These are phyloP conservation scores for Suillus placidus DNA, from an alignment of 768 basidiomycete genomes.

Conservation along the genomic window DNA sequence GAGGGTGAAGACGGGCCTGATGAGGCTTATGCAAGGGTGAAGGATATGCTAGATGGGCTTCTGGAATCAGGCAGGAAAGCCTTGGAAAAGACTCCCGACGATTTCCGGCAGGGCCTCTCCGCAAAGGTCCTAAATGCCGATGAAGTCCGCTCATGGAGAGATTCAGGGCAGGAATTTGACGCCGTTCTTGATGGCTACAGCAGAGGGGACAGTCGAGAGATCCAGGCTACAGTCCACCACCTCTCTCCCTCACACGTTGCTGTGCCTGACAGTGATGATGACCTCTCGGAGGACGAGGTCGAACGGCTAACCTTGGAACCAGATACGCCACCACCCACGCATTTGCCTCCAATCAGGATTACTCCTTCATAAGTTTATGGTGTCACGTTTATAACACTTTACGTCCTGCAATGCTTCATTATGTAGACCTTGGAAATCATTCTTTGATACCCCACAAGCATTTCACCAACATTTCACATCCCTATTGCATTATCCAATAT, in stretches of 20 bases:
- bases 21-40: slow-evolving; percentile 63
- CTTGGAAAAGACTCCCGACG: slow-evolving; percentile 57
- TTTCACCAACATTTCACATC: slow-evolving; percentile 14
- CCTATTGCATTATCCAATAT: slow-evolving; percentile 18
- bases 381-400: slow-evolving; percentile 8
- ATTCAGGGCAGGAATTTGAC: slow-evolving; percentile 30
- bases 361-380: slow-evolving; percentile 30
- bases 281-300: slow-evolving; percentile 31
- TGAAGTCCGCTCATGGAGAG: slow-evolving; percentile 66
- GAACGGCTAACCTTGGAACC: slow-evolving; percentile 25
- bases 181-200: slow-evolving; percentile 16
- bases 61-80: slow-evolving; percentile 61
- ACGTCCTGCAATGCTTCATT: slow-evolving; percentile 16
- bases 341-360: slow-evolving; percentile 47
- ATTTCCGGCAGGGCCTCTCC: slow-evolving; percentile 50
- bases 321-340: slow-evolving; percentile 17
- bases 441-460: slow-evolving; percentile 31
- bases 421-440: slow-evolving; percentile 29
- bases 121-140: slow-evolving; percentile 75
- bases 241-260: slow-evolving; percentile 23
- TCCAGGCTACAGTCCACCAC: slow-evolving; percentile 19
- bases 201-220: slow-evolving; percentile 21
- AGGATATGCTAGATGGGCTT: slow-evolving; percentile 62
- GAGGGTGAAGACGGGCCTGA: slow-evolving; percentile 49
- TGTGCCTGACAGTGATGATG: slow-evolving; percentile 19